phyloP scores from a whole-genome alignment of 2,329 filamentous ascomycete species.

The Dothiorella sarmentorum region DNA sequence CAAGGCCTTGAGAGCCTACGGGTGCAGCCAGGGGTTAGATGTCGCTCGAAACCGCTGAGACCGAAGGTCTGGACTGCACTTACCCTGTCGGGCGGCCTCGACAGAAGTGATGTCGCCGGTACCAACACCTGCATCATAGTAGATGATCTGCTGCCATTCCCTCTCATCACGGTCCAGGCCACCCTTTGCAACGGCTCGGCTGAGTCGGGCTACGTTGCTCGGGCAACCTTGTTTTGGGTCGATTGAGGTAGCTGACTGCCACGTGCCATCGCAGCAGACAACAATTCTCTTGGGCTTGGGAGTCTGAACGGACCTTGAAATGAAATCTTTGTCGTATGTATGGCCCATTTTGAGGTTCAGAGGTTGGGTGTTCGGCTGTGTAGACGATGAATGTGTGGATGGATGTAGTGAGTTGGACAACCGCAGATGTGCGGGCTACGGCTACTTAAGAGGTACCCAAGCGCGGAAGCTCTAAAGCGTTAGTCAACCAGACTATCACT shows the following conservation, averaged over 20 bases:
- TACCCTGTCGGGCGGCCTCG: neutral
- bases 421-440: no score
- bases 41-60: no score
- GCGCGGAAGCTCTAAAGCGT: no score
- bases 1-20: constrained; percentile 15
- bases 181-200: constrained; percentile 47
- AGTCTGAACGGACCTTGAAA: neutral
- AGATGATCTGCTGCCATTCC: constrained; percentile 44
- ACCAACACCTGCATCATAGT: constrained; percentile 50
- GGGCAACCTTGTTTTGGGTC: constrained; percentile 31
- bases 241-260: constrained; percentile 20
- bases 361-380: no score
- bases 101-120: constrained; percentile 21
- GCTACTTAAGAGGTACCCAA: no score
- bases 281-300: constrained; percentile 25
- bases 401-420: no score
- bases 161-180: constrained; percentile 43
- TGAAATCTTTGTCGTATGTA: neutral
- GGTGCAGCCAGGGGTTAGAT: no score
- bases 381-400: no score
- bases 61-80: no score
- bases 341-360: neutral
- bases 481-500: no score
- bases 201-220: constrained; percentile 50
- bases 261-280: constrained; percentile 37